Evolutionary conservation across 768 basidiomycete genomes (phyloP).

Genomic region (Termitomyces bulborhizus): DNA sequence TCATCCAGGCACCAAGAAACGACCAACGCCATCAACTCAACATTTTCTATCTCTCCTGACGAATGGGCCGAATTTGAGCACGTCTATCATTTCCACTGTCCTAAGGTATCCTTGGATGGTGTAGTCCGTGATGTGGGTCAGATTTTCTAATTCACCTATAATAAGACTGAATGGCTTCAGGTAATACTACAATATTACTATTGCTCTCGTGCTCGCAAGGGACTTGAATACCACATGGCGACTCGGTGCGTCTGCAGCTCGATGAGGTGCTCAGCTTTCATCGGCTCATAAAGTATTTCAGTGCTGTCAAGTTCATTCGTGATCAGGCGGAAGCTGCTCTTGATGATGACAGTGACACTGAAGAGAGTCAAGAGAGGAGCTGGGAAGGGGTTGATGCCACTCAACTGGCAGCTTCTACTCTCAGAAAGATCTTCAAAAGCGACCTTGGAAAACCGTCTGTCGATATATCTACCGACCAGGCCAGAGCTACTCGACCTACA

Average conservation of each 20-base stretch:
- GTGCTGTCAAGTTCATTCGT: slow-evolving; percentile 82
- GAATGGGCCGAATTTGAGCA: slow-evolving; percentile 85
- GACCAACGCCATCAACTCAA: slow-evolving; percentile 45
- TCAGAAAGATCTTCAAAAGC: slow-evolving; percentile 58
- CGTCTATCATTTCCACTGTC: slow-evolving; percentile 87
- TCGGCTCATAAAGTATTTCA: slow-evolving; percentile 19
- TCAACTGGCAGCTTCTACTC: slow-evolving; percentile 59
- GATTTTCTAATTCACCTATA: slow-evolving; percentile 5
- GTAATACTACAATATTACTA: slow-evolving; percentile 87
- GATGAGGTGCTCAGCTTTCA: slow-evolving; percentile 4
- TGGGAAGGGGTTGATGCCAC: slow-evolving; percentile 37
- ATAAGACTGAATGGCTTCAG: slow-evolving; percentile 30
- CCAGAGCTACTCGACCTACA: slow-evolving; percentile 20
- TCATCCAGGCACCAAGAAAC: slow-evolving; percentile 24
- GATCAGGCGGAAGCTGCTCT: slow-evolving; percentile 63
- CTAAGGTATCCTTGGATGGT: slow-evolving; percentile 72
- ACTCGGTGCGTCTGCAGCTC: slow-evolving; percentile 49
- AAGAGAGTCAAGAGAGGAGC: slow-evolving; percentile 22
- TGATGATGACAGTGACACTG: slow-evolving; percentile 18
- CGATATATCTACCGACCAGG: slow-evolving; percentile 23
- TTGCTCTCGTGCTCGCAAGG: slow-evolving; percentile 66
- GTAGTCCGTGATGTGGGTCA: slow-evolving; percentile 69
- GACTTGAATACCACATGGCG: slow-evolving; percentile 86
- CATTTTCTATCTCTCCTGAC: slow-evolving; percentile 57
- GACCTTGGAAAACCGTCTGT: slow-evolving; percentile 45